Conservation (phyloP, 2,329 filamentous ascomycete genomes). For the Drechslerella dactyloides region DNA sequence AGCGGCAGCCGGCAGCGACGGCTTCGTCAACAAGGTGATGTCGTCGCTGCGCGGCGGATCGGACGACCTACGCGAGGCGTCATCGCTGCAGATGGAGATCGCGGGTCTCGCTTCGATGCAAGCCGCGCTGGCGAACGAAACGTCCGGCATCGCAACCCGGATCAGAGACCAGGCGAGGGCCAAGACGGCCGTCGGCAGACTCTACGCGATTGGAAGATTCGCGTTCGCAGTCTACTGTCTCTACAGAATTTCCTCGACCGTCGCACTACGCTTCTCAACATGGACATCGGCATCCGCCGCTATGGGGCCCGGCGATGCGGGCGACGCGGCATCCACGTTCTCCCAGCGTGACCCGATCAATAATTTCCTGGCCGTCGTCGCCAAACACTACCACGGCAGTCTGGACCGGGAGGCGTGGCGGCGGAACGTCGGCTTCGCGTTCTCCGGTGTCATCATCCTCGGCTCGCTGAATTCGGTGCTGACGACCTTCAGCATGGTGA, state of each 20-base stretch:
- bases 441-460: conserved; percentile 81
- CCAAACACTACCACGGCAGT: conserved; percentile 81
- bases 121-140: conserved; percentile 69
- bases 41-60: conserved; percentile 73
- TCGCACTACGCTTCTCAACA: conserved; percentile 55
- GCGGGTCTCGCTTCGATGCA: conserved; percentile 81
- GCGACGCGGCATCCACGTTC: conserved; percentile 45
- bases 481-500: conserved; percentile 84
- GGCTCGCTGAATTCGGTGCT: conserved; percentile 80
- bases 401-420: conserved; percentile 84
- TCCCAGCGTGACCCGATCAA: conserved; percentile 74
- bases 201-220: conserved; percentile 65
- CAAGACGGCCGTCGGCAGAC: conserved; percentile 70
- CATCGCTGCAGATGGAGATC: conserved; percentile 74
- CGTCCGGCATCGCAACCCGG: conserved; percentile 69
- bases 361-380: conserved; percentile 78
- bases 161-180: conserved; percentile 71
- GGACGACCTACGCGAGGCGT: conserved; percentile 66
- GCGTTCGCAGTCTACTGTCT: conserved; percentile 81
- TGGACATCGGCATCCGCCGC: conserved; percentile 56
- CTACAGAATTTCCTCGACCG: conserved; percentile 76
- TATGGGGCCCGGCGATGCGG: neutral
- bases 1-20: conserved; percentile 57
- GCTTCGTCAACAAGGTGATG: conserved; percentile 76
- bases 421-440: conserved; percentile 80